These are phyloP conservation scores for Mycena epipterygia DNA, from an alignment of 768 basidiomycete species.

Conservation along the genomic window DNA sequence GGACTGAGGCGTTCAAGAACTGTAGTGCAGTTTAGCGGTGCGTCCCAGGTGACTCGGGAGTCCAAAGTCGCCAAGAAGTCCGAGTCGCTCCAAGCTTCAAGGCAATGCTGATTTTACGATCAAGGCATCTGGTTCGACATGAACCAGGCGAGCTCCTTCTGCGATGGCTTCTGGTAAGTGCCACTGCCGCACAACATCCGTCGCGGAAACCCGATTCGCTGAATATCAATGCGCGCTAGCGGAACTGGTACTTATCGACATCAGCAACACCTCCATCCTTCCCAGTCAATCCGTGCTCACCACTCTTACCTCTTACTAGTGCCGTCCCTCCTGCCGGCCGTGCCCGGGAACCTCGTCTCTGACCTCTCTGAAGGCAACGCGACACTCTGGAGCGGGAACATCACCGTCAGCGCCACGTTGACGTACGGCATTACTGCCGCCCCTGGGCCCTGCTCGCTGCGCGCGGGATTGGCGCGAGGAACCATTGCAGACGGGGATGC, in stretches of 20 bases:
- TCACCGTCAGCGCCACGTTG: conserved; percentile 75
- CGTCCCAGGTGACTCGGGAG: too few relatives aligned
- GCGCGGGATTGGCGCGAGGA: conserved; percentile 66
- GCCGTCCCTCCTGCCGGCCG: conserved; percentile 71
- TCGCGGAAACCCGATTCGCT: too few relatives aligned
- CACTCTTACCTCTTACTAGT: neutral
- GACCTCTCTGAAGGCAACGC: conserved; percentile 81
- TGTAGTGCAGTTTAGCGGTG: conserved; percentile 66
- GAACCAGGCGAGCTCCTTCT: conserved; percentile 79
- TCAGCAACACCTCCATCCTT: conserved; percentile 58
- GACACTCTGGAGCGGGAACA: conserved; percentile 76
- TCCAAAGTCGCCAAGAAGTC: too few relatives aligned
- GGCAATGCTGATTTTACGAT: too few relatives aligned
- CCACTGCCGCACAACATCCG: too few relatives aligned
- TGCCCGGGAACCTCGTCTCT: conserved; percentile 63
- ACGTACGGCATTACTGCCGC: conserved; percentile 56
- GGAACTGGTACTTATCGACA: conserved; percentile 70
- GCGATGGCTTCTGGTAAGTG: conserved; percentile 68
- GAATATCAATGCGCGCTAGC: too few relatives aligned
- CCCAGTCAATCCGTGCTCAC: neutral
- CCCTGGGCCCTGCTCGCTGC: conserved; percentile 46
- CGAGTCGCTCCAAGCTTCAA: too few relatives aligned
- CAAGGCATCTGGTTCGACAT: conserved; percentile 81
- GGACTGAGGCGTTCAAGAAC: conserved; percentile 71
- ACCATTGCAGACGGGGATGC: conserved; percentile 59